Base-by-base conservation (phyloP, 306 rosid genomes). In the Prunus kanzakura region DNA sequence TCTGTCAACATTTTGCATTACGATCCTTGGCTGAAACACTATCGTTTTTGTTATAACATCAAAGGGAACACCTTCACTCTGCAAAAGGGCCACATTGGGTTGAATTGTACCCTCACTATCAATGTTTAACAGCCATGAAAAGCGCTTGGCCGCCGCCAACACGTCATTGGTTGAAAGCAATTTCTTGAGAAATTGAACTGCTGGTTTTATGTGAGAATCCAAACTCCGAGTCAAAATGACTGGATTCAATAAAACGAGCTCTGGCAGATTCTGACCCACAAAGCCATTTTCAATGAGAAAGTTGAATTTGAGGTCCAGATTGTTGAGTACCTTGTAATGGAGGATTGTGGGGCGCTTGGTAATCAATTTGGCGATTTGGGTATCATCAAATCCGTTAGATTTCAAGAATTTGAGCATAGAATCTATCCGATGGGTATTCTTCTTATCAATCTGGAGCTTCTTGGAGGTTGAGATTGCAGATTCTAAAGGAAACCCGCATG, bases 121-220 rank as follows among this genome's bases (percentile, higher is more conserved):
- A 27, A 3, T 14, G 23, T 30, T 76, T 16, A 67, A 13, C 35
- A 67, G 74, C 80, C 80, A 67, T 1, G 74, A 55, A 10, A 50
- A 56, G 10, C 80, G 68, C 62, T 30, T 46, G 67, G 55, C 30
- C 1, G 69, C 49, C n/a, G 16, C 29, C 27, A 20, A 1, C 1
- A 27, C 68, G 1, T 76, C 80, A 56, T 68, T 61, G n/a, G 47
- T 55, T 3, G n/a, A 65, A 56, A 76, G 74, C 8, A 55, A 10
- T 67, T 23, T 8, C 56, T 67, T 76, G 1, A 76, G 22, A 52
- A 76, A 67, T 3, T 22, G 18, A 67, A 55, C 25, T 0, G 74
- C 45, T 20, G 80, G 80, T 76, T 67, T 76, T 72, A 76, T 25
- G 13, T 67, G 68, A 43, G 58, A 55, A 76, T 57, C 30, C 51